Evolutionary conservation across 2,329 filamentous ascomycete genomes (phyloP), one percentile per base, ranked within the genome.

Genomic region (Aspergillus glaucus): DNA sequence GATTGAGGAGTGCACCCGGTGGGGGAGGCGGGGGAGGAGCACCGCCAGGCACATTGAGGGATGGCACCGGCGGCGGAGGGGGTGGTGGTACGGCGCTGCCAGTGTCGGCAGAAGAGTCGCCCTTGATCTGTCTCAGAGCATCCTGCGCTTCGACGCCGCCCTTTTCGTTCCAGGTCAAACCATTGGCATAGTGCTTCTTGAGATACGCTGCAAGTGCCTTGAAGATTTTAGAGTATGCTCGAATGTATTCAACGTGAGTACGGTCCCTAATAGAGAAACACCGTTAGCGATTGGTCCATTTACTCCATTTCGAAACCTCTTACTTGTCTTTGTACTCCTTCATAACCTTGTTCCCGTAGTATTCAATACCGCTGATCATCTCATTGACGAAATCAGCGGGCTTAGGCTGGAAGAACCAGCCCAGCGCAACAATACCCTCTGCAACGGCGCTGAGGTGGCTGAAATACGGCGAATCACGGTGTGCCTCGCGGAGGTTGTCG

Each of bases 321-420:
- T 66, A 86, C 84, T 82, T 86, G 55, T 87, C 91, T 72, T 94
- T 96, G 69, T 87, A 85, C 60, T 94, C 87, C 72, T 90, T 95
- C 58, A 97, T 75, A 34, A 98, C 88, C 59, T 91, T 84, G 75
- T 98, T 97, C 30, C 93, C 93, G 61, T 88, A 96, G 74, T 95
- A 95, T 67, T 97, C 86, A 37, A 91, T 88, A 45, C 89, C 86
- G 26, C 85, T 84, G 17, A 95, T 77, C 50, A 85, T 85, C 58
- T 95, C 91, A 43, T 85, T 85, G 43, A 97, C 86, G 61, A 91
- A 88, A 63, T 93, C 91, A 55, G 81, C 84, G 2, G 93, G 93
- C 65, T 89, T 90, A 55, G 75, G 79, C 46, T 94, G 87, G 44
- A 93, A 81, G 50, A 97, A 87, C 93, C 93, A 98, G 30, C 87